phyloP scores from a whole-genome alignment of 1,284 basidiomycete species.

The Fomitopsis pinicola region DNA sequence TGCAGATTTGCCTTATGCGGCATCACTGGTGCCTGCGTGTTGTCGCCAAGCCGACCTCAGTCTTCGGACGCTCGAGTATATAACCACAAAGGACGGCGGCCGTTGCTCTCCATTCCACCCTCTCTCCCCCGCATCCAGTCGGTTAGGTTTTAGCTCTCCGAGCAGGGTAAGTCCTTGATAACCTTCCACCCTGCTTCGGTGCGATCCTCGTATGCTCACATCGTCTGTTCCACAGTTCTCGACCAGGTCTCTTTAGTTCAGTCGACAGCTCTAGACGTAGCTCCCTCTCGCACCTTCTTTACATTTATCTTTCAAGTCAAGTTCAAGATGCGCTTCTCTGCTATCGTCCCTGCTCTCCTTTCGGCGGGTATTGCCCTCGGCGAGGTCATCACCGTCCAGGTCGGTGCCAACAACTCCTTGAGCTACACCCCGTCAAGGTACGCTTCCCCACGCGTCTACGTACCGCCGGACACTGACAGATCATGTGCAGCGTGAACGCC shows the following conservation, averaged over 20 bases:
- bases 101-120: neutral
- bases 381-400: constrained; percentile 35
- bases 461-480: neutral
- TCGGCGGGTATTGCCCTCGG: constrained; percentile 38
- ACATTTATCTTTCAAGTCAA: constrained; percentile 1
- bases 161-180: constrained; percentile 28
- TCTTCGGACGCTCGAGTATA: constrained; percentile 7
- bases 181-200: neutral
- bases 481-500: constrained; percentile 36
- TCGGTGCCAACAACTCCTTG: constrained; percentile 42
- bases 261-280: constrained; percentile 20
- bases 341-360: constrained; percentile 38
- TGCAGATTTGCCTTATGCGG: neutral
- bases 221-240: constrained; percentile 19
- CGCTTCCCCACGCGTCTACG: neutral
- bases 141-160: constrained; percentile 27
- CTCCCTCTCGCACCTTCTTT: constrained; percentile 10
- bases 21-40: neutral
- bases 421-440: constrained; percentile 38
- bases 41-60: constrained; percentile 11
- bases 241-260: constrained; percentile 28
- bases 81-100: neutral
- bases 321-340: constrained; percentile 47
- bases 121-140: constrained; percentile 18
- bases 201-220: neutral